Base-by-base conservation (phyloP, 768 basidiomycete genomes). In the Kwoniella dendrophila region DNA sequence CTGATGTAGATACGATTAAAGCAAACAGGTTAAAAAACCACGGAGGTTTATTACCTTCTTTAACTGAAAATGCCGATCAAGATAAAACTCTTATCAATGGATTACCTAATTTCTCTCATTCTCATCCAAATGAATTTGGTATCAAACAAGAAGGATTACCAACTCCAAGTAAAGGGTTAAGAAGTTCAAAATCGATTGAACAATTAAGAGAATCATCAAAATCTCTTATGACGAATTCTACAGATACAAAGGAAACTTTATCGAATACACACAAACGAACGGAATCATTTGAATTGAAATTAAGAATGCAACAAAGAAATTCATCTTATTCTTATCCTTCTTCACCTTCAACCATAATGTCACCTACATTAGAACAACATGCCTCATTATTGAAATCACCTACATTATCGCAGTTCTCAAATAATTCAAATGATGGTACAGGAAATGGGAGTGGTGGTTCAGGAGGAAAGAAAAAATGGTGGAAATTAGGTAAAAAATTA, bases 381-480 rank as follows among this genome's bases (percentile, higher is more conserved):
- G 36, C 29, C 3, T 49, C 44, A 7, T 56, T 50, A 2, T 33
- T 48, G 11, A 38, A 47, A 29, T 45, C 59, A 16, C 41, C 55
- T 34, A 47, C 50, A 20, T 11, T 45, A 2, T 51, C 56, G 30
- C 20, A 57, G 5, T 22, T 38, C 7, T 62, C 64, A 18, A 44
- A 45, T 14, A 58, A 44, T 26, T 48, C 33, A 16, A 30, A 22
- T 32, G 26, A 30, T n/a, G 26, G 32, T 18, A 55, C 30, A 22
- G 59, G 62, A 11, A 45, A 49, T n/a, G 45, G 41, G n/a, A n/a
- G n/a, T n/a, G n/a, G n/a, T n/a, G n/a, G n/a, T n/a, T 56, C 45
- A 34, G 45, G 36, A 8, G 50, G 47, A 5, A 72, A 72, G 67
- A 69, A 65, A 63, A 68, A 62, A 44, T 72, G 70, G 70, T 72